phyloP scores from a whole-genome alignment of 352 stramenopile species.

The Globisporangium solare region DNA sequence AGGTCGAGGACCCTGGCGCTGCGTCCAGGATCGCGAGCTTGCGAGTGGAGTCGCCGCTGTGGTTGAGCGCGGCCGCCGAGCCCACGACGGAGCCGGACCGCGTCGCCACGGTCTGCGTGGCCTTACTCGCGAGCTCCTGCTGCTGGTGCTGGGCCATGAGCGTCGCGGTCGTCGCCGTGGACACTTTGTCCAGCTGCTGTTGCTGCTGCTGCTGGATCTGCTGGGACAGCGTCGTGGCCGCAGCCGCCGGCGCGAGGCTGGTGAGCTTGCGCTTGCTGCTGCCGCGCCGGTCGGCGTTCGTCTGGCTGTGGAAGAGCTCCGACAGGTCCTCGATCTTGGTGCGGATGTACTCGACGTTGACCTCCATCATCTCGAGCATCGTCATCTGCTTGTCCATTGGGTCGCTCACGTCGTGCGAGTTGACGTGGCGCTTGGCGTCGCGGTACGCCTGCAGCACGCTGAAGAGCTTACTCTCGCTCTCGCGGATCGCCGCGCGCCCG shows the following conservation, averaged over 20 bases:
- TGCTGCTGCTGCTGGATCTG: slow-evolving; percentile 12
- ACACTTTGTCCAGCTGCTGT: too few relatives aligned
- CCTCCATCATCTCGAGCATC: slow-evolving; percentile 85
- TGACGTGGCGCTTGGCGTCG: slow-evolving; percentile 50
- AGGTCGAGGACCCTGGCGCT: too few relatives aligned
- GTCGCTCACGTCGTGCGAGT: slow-evolving; percentile 64
- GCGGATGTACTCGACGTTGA: slow-evolving; percentile 79
- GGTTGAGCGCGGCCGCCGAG: neutral
- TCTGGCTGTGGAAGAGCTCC: slow-evolving; percentile 35
- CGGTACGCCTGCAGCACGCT: slow-evolving; percentile 51
- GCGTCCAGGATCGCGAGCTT: too few relatives aligned
- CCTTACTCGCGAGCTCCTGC: neutral
- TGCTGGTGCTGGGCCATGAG: slow-evolving; percentile 6
- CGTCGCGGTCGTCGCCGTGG: too few relatives aligned
- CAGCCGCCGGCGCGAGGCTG: too few relatives aligned
- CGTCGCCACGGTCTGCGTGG: neutral
- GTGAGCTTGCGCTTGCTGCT: slow-evolving; percentile 16
- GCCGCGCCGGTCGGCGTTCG: slow-evolving; percentile 18
- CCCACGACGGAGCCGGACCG: neutral
- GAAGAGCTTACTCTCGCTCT: slow-evolving; percentile 59
- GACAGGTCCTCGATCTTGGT: slow-evolving; percentile 74
- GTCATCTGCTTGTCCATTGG: slow-evolving; percentile 81
- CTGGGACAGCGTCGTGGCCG: neutral
- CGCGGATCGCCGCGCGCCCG: slow-evolving; percentile 3
- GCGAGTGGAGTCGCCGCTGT: neutral